Base-by-base conservation (phyloP, 139 green algal genomes). In the Coelastrella sp. region DNA sequence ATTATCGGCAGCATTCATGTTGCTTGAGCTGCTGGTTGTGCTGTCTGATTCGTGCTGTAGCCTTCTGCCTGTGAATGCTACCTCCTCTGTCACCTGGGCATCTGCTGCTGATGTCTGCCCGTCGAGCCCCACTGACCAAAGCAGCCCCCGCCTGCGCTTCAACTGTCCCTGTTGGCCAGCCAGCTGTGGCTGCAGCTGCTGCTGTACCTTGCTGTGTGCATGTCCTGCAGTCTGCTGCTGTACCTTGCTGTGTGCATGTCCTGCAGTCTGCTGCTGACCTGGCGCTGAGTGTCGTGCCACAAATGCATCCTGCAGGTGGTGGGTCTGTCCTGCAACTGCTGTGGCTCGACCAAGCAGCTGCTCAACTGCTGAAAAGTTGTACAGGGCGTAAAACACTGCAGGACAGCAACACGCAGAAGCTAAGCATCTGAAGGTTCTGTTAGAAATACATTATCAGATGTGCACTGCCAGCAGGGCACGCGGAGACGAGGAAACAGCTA, bases 381-480 rank as follows among this genome's bases (percentile, higher is more conserved):
- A 90, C 57, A 90, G 74, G 32, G 77, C 7, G 58, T 85, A 85
- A 22, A 90, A 85, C 4, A 84, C 86, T 90, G 73, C 74, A 75
- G 68, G 32, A 47, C 32, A 47, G 32, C 32, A 47, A 47, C 32
- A 47, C 32, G 32, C 32, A 47, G 32, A 47, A 47, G 1, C 1
- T 1, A 47, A 47, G 32, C 32, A 47, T 47, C 1, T 47, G 32
- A 47, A 47, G 32, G 32, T 47, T 47, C 32, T 47, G 32, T 47
- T 47, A 47, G 32, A 1, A 47, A 47, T 47, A 47, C 32, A 47
- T 47, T 47, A 47, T 47, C 32, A 47, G 0, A 47, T 5, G 20
- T 10, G 19, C 58, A 22, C 80, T 73, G 32, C 32, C 32, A 47
- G 32, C 32, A 1, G 32, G 32, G 32, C 32, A 47, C 32, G 32